phyloP scores from a whole-genome alignment of 768 basidiomycete species.

The Tylopilus intermedius region DNA sequence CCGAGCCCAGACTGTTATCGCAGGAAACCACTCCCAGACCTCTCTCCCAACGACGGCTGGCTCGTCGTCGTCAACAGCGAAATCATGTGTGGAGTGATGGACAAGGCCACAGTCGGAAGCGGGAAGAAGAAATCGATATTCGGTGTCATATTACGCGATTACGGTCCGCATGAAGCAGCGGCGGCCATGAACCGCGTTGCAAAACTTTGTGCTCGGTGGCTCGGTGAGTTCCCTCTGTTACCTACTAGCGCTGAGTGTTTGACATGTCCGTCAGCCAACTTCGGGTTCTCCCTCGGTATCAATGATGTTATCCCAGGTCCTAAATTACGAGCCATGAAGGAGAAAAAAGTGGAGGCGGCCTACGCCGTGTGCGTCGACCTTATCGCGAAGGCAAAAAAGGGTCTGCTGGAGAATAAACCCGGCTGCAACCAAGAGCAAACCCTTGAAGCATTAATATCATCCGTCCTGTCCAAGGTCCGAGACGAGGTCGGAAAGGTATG shows the following conservation, averaged over 20 bases:
- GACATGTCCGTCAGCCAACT: slow-evolving; percentile 67
- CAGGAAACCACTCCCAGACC: slow-evolving; percentile 66
- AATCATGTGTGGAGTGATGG: slow-evolving; percentile 99
- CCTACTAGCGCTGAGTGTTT: neutral
- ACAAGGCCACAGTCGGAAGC: slow-evolving; percentile 95
- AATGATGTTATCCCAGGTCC: slow-evolving; percentile 98
- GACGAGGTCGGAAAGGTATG: slow-evolving; percentile 96
- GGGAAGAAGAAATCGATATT: slow-evolving; percentile 99
- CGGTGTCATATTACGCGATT: slow-evolving; percentile 95
- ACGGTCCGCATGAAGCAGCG: slow-evolving; percentile 91
- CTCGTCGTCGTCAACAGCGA: slow-evolving; percentile 96
- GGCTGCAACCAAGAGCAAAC: slow-evolving; percentile 97
- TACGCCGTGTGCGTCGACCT: slow-evolving; percentile 83
- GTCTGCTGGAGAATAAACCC: slow-evolving; percentile 92
- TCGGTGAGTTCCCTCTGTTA: slow-evolving; percentile 50
- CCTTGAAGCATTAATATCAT: slow-evolving; percentile 92
- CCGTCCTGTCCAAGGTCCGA: slow-evolving; percentile 89
- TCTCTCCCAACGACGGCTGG: slow-evolving; percentile 97
- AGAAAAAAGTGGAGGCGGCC: slow-evolving; percentile 79
- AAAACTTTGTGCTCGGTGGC: slow-evolving; percentile 90
- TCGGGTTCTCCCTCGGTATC: slow-evolving; percentile 96
- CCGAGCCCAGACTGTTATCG: slow-evolving; percentile 60
- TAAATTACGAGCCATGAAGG: slow-evolving; percentile 73
- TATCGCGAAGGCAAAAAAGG: slow-evolving; percentile 86
- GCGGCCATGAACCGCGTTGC: slow-evolving; percentile 94